Evolutionary conservation across 2,329 filamentous ascomycete species (phyloP).

Genomic region (Colletotrichum sp.): DNA sequence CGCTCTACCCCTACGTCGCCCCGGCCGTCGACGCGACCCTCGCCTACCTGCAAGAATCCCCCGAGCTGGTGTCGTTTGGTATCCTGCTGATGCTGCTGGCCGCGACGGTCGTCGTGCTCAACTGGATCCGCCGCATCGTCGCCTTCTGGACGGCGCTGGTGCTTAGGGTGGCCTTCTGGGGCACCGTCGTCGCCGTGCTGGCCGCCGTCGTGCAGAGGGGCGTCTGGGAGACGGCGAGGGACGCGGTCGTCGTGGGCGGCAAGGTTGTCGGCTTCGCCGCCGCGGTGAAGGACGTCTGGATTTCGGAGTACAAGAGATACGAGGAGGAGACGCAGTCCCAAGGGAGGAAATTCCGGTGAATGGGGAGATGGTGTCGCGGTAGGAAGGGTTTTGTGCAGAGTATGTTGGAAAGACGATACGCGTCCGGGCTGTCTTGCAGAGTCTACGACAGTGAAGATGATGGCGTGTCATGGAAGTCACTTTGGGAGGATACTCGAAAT

Average conservation of each 20-base stretch:
- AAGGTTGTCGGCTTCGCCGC: conserved; percentile 51
- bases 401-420: neutral
- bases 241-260: conserved; percentile 51
- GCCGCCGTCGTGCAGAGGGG: conserved; percentile 70
- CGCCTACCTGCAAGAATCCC: conserved; percentile 38
- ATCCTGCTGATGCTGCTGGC: conserved; percentile 61
- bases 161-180: conserved; percentile 69
- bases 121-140: conserved; percentile 74
- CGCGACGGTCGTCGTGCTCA: conserved; percentile 68
- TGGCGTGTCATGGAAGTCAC: neutral
- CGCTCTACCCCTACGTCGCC: conserved; percentile 45
- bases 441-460: neutral
- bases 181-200: conserved; percentile 55
- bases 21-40: conserved; percentile 47
- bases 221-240: conserved; percentile 65
- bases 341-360: conserved; percentile 17
- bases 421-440: neutral
- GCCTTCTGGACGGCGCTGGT: conserved; percentile 78
- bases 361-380: neutral
- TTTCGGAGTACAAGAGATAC: conserved; percentile 62
- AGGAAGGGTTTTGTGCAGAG: neutral
- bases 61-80: conserved; percentile 48
- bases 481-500: neutral
- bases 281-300: conserved; percentile 59
- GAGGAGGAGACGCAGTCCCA: conserved; percentile 49